phyloP scores from a whole-genome alignment of 805 yeast species.

The Starmera pachycereana region DNA sequence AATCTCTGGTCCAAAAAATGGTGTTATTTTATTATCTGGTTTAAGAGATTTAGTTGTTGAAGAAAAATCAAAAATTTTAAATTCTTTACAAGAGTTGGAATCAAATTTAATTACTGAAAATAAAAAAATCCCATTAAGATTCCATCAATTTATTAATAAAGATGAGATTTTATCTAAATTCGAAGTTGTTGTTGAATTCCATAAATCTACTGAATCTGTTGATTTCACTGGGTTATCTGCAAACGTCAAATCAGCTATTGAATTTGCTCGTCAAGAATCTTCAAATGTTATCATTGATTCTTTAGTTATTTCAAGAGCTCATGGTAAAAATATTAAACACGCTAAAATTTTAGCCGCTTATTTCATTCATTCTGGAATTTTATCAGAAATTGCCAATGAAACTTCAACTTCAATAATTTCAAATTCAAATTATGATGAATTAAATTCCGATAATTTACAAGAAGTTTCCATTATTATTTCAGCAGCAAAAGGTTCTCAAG shows the following conservation, averaged over 20 bases:
- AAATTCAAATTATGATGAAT: conserved; percentile 31
- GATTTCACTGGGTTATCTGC: conserved; percentile 54
- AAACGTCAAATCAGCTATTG: conserved; percentile 52
- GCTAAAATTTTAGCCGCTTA: conserved; percentile 67
- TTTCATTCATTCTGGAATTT: conserved; percentile 42
- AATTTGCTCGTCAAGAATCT: conserved; percentile 49
- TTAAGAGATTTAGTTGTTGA: conserved; percentile 53
- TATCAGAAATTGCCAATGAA: conserved; percentile 30
- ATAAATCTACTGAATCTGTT: conserved; percentile 41
- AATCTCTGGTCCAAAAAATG: conserved; percentile 22
- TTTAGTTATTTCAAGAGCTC: conserved; percentile 82
- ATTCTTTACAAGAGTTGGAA: conserved; percentile 33
- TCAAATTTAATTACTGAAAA: conserved; percentile 38
- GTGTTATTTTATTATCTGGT: conserved; percentile 52
- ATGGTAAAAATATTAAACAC: conserved; percentile 67
- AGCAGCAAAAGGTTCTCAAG: conserved; percentile 35
- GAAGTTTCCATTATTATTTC: conserved; percentile 54
- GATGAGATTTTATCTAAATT: conserved; percentile 40
- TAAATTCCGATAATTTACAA: conserved; percentile 29
- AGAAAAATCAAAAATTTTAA: conserved; percentile 42
- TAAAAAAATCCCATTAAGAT: conserved; percentile 53
- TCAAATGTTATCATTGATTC: conserved; percentile 50
- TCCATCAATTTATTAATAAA: conserved; percentile 61
- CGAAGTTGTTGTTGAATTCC: conserved; percentile 48
- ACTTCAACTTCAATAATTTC: conserved; percentile 35